These are phyloP conservation scores for Seiridium unicorne DNA, from an alignment of 2,329 filamentous ascomycete species.

Conservation along the genomic window DNA sequence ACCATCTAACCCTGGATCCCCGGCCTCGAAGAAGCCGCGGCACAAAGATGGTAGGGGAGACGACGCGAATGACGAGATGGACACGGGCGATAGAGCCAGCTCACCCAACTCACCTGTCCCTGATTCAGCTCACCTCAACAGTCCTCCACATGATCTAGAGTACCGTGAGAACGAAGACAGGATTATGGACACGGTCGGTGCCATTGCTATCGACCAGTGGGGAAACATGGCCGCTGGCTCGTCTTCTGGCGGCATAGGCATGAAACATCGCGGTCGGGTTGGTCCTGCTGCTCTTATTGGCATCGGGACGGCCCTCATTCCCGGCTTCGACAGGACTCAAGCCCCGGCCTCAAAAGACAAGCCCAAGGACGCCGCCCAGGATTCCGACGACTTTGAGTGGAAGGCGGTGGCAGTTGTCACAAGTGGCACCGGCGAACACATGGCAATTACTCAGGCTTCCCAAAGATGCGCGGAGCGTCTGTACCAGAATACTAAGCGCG, in stretches of 20 bases:
- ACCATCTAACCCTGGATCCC: not conserved
- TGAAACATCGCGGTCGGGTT: constrained; percentile 92
- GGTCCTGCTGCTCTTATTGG: constrained; percentile 92
- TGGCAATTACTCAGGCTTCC: constrained; percentile 92
- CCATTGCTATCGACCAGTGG: constrained; percentile 83
- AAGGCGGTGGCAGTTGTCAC: constrained; percentile 80
- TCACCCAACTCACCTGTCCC: not conserved
- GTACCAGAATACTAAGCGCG: constrained; percentile 66
- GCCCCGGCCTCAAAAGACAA: constrained; percentile 40
- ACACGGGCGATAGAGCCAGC: constrained; percentile 1
- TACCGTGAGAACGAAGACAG: constrained; percentile 47
- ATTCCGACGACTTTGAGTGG: constrained; percentile 37
- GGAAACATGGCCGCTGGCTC: constrained; percentile 92
- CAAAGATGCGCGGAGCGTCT: constrained; percentile 82
- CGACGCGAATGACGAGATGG: constrained; percentile 5
- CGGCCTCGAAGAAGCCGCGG: not conserved
- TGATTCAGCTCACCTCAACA: not conserved
- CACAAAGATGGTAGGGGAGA: not conserved
- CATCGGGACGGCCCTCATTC: constrained; percentile 87
- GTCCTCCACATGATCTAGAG: not conserved
- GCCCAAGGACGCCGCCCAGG: constrained; percentile 51
- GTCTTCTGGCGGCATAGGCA: constrained; percentile 95
- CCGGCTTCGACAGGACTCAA: constrained; percentile 34
- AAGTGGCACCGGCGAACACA: constrained; percentile 95
- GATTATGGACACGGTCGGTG: constrained; percentile 92